Evolutionary conservation across 139 green algal genomes (phyloP).

Genomic region (Gonium pectorale): DNA sequence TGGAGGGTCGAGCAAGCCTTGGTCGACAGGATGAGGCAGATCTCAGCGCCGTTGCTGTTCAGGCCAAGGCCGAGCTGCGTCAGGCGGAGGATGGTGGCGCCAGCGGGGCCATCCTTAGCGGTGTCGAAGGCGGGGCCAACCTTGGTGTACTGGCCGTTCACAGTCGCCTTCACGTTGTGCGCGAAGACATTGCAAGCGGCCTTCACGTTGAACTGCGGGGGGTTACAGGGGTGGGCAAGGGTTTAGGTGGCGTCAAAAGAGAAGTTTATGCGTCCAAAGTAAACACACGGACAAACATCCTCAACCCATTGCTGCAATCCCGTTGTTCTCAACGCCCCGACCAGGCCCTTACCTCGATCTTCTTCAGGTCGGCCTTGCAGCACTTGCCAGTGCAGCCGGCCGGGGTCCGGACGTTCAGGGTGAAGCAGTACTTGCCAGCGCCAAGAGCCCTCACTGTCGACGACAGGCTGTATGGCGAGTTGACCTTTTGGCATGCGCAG

Average conservation of each 20-base stretch:
- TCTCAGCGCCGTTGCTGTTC: background rate
- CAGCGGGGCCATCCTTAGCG: background rate
- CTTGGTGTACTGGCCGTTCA: slow-evolving; percentile 9
- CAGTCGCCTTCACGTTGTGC: background rate
- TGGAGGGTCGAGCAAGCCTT: slow-evolving; percentile 11
- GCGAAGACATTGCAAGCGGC: background rate
- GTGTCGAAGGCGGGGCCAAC: background rate
- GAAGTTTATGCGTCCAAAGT: too few species aligned
- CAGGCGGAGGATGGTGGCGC: background rate
- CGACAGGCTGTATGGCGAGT: background rate
- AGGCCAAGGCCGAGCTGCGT: slow-evolving; percentile 27
- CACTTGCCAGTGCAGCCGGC: slow-evolving; percentile 9
- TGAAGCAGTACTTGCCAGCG: slow-evolving; percentile 11
- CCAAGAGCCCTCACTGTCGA: background rate
- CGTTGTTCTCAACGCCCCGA: background rate
- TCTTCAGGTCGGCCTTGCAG: slow-evolving; percentile 21
- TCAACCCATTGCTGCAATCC: too few species aligned
- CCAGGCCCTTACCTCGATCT: slow-evolving; percentile 20
- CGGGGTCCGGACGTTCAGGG: background rate
- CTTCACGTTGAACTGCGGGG: slow-evolving; percentile 10
- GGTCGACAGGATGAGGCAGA: background rate
- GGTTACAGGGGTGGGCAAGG: background rate
- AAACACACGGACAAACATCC: too few species aligned
- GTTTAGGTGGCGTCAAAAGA: background rate
- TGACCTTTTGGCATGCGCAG: background rate